A percentile compares a stretch with the other conserved stretches of the same genome.
These are phyloP conservation scores for Immersiella caudata DNA, from an alignment of 495 filamentous ascomycete genomes.

Conservation along the genomic window DNA sequence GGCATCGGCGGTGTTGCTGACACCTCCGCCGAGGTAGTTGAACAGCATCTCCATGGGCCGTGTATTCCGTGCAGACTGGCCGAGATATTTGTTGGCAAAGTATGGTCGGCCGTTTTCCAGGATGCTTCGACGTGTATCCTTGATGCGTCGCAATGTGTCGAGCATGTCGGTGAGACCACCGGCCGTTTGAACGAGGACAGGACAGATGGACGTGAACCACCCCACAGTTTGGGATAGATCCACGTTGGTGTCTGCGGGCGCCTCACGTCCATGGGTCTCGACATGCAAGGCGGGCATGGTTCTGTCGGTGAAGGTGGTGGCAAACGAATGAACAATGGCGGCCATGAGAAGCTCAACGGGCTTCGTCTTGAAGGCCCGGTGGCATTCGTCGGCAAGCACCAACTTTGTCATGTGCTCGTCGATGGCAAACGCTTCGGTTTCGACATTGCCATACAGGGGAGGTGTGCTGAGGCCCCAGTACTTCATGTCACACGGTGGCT, in stretches of 20 bases:
- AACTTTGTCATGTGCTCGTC: conserved; percentile 29
- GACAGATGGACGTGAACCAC: conserved; percentile 64
- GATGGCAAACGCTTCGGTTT: conserved; percentile 28
- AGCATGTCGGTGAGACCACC: conserved; percentile 21
- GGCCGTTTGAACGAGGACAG: conserved; percentile 37
- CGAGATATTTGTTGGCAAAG: conserved; percentile 44
- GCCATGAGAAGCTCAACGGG: conserved; percentile 39
- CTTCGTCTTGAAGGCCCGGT: conserved; percentile 36
- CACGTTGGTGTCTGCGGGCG: conserved; percentile 48
- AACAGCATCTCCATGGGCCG: conserved; percentile 59
- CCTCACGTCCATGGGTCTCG: conserved; percentile 61
- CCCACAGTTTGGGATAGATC: conserved; percentile 63
- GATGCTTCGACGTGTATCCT: conserved; percentile 32
- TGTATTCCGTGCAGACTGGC: conserved; percentile 33
- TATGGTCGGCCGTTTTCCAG: conserved; percentile 30
- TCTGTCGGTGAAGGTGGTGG: conserved; percentile 44
- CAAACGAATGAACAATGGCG: conserved; percentile 38
- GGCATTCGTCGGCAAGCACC: conserved; percentile 26
- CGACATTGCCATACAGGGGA: conserved; percentile 26
- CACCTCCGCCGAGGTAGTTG: conserved; percentile 55
- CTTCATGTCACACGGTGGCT: conserved; percentile 23
- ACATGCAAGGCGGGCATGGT: conserved; percentile 44
- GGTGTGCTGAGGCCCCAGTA: conserved; percentile 36
- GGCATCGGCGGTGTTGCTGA: conserved; percentile 54
- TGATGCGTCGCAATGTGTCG: conserved; percentile 27